These are phyloP conservation scores for Fusarium continuum DNA, from an alignment of 2,329 filamentous ascomycete genomes.

Conservation along the genomic window DNA sequence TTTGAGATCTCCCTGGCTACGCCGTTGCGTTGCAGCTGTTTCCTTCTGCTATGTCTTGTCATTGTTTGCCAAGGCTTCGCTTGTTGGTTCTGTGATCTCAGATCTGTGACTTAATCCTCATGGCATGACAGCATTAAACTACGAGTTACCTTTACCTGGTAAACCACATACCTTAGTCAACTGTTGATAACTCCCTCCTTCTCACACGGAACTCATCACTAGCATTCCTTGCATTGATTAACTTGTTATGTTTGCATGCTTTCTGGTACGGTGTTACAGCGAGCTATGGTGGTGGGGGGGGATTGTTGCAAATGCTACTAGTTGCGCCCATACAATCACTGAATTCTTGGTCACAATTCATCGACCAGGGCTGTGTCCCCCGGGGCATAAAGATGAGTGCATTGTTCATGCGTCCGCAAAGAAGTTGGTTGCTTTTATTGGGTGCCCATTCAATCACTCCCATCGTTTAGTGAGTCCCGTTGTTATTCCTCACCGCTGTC, in stretches of 20 bases:
- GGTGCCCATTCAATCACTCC: conserved; percentile 2
- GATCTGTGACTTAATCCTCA: not conserved
- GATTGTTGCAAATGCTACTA: conserved; percentile 18
- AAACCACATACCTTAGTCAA: not conserved
- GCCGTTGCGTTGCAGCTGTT: not conserved
- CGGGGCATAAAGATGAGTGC: conserved; percentile 7
- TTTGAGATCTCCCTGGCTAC: not conserved
- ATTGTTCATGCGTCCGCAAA: conserved; percentile 8
- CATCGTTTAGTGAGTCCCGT: conserved; percentile 20
- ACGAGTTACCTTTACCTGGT: not conserved
- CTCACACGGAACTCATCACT: not conserved
- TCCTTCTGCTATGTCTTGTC: not conserved
- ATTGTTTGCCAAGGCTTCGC: conserved; percentile 3
- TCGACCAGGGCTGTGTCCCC: not conserved
- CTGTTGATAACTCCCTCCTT: not conserved
- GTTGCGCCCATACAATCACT: conserved; percentile 1
- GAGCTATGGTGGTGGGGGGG: conserved; percentile 12
- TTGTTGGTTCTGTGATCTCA: not conserved
- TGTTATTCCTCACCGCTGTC: conserved; percentile 29
- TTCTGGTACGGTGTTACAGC: conserved; percentile 12
- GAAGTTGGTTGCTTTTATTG: conserved; percentile 12
- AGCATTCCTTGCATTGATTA: not conserved
- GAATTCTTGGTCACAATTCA: conserved; percentile 10
- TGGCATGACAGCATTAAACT: not conserved
- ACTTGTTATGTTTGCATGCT: not conserved